Base-by-base conservation (phyloP, 2,329 filamentous ascomycete species). In the Alternaria alternata region DNA sequence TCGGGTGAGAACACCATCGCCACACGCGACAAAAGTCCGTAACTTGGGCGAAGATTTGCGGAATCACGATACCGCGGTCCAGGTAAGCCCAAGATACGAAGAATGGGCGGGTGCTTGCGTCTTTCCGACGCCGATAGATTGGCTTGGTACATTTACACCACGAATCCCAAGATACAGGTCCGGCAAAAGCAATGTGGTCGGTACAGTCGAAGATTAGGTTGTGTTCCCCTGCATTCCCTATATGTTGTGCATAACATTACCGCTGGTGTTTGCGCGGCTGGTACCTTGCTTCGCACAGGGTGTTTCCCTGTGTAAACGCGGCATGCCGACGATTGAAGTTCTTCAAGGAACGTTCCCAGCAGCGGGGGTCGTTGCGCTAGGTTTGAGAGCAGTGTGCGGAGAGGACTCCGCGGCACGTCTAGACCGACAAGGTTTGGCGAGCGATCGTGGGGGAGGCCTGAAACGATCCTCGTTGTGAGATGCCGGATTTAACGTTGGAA, bases 11-110 rank as follows among this genome's bases (percentile, higher is more conserved):
- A 43, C 20, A 26, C 20, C 57, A 36, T 51, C 22, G 26, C 18
- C 18, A 32, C 28, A 41, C 36, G 46, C 41, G 18, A 22, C 52
- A 38, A 55, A 44, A 59, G 44, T 56, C 52, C 53, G 28, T 24
- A 46, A 39, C 32, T 36, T 46, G 48, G 52, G 52, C 44, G 53
- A 60, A 60, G 57, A 48, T 60, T 52, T 47, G 46, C 47, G 20
- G 32, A 7, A 24, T 52, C 20, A 20, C 28, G 47, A 57, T 48
- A 42, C 54, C 53, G 41, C 41, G 56, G 42, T 38, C 54, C 32
- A 34, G 53, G 54, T 42, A 52, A 52, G 34, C 47, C 30, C 26
- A 18, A n/a, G 39, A 46, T 18, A 56, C 48, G 36, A 9, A 7
- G 28, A 32, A 28, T 16, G 11, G 28, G 46, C 44, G 46, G 34